Base-by-base conservation (phyloP, 2,329 filamentous ascomycete species). In the Colletotrichum sp. region DNA sequence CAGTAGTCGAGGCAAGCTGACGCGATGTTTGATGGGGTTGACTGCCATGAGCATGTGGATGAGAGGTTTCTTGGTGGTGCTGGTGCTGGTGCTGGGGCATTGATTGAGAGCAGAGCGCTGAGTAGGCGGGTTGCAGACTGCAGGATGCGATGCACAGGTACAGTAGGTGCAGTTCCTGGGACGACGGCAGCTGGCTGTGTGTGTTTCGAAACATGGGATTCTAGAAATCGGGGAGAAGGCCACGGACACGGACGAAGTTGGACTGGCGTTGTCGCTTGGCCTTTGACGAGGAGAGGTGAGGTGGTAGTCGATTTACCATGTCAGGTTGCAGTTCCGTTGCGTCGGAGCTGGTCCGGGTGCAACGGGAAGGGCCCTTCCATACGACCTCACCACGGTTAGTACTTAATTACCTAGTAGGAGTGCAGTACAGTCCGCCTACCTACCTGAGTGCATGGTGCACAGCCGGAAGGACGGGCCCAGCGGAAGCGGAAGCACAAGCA, bases 141-240 rank as follows among this genome's bases (percentile, higher is more conserved):
- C 64, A 67, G 64, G 58, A 32, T 57, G 73, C 73, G 55, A 21
- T 36, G 72, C 72, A 75, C 72, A 67, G 72, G 55, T 16, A 28
- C 26, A 28, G 21, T 43, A 67, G 70, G 58, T 69, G 73, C 73
- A 75, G 73, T 73, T 73, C 64, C 70, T 75, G 70, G 73, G 73
- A 75, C 73, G 73, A 73, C 70, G 70, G 64, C 63, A 55, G 64
- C 30, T 68, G 36, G 24, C 57, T 64, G 70, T 60, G 73, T 75
- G 70, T 60, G 73, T 75, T 75, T 73, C 70, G 70, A 75, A 73
- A 73, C 73, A 73, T 73, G 64, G 34, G 43, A 64, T 75, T 75
- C 70, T 73, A 75, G 73, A 75, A 75, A 58, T 58, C 43, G 64
- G 69, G 64, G 64, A 72, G 73, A 69, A 73, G 43, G 2, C 26